Conservation (phyloP, 768 basidiomycete genomes). For the Pholiota microspora region DNA sequence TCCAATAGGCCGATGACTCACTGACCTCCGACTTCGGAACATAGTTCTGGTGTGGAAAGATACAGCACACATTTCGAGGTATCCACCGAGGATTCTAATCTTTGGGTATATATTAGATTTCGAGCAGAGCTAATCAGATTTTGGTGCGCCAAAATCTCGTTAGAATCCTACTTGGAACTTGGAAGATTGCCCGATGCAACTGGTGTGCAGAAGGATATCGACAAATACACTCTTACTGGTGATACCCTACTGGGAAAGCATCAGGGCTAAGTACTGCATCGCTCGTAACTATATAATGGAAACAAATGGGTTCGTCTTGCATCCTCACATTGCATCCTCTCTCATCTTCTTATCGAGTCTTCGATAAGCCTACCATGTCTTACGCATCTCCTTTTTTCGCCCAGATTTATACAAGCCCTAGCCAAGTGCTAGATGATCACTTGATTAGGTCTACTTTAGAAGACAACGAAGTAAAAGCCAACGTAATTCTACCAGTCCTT, state of each 20-base stretch:
- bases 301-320: no score
- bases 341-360: no score
- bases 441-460: conserved; percentile 35
- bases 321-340: no score
- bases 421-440: neutral
- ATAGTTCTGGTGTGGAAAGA: neutral
- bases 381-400: neutral
- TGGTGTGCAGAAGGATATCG: no score
- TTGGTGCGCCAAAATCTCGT: neutral
- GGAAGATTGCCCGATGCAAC: neutral
- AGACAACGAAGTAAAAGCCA: conserved; percentile 36
- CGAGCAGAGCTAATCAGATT: neutral
- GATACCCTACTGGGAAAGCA: no score
- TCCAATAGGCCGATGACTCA: neutral
- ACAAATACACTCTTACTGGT: no score
- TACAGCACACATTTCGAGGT: neutral
- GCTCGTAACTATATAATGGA: no score
- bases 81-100: neutral
- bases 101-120: neutral
- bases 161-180: neutral
- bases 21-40: neutral
- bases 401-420: neutral
- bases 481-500: conserved; percentile 38
- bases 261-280: no score
- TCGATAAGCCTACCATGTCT: no score